Evolutionary conservation across 352 stramenopile genomes (phyloP), one percentile per base, ranked within the genome.

Genomic region (Globisporangium middletonii): DNA sequence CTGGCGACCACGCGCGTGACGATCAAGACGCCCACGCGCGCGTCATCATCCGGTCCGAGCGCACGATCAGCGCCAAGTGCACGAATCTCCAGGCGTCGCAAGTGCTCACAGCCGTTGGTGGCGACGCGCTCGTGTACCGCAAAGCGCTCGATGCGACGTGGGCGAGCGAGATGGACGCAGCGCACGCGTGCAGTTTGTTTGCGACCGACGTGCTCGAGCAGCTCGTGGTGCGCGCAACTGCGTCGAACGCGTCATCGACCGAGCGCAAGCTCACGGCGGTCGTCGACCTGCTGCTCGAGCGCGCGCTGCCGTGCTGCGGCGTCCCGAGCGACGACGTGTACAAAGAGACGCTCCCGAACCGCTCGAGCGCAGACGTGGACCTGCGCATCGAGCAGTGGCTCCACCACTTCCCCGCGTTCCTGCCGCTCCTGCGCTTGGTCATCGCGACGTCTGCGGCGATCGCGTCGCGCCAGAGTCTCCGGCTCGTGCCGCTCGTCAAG

Each of bases 331-430:
- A 92, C 59, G 84, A 94, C 3, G 59, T 77, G 9, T 94, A 94
- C 77, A 90, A 92, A 71, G 84, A 94, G 38, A 69, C 78, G 27
- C 60, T 94, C 42, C 84, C 84, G 4, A 90, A 94, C 60, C 82
- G 84, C 11, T 92, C 84, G 6, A 91, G 75, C 53, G 89, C 87
- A 42, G 81, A 94, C 50, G 68, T 92, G 57, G 84, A 94, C 42
- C 50, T 92, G 26, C 77, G 84, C 8, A 74, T 91, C 6, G 84
- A 94, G 64, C 84, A 94, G 60, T 94, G 82, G 82, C 53, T 94
- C 33, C 84, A 90, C 55, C 84, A 92, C 57, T 94, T 87, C 54
- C 84, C 84, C 6, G 72, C 73, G 2, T 89, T 92, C 55, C 56
- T 94, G 2, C 75, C 73, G 41, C 55, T 94, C 33, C 35, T 91